Conservation (phyloP, 1,284 basidiomycete species). For the Trametes pubescens region DNA sequence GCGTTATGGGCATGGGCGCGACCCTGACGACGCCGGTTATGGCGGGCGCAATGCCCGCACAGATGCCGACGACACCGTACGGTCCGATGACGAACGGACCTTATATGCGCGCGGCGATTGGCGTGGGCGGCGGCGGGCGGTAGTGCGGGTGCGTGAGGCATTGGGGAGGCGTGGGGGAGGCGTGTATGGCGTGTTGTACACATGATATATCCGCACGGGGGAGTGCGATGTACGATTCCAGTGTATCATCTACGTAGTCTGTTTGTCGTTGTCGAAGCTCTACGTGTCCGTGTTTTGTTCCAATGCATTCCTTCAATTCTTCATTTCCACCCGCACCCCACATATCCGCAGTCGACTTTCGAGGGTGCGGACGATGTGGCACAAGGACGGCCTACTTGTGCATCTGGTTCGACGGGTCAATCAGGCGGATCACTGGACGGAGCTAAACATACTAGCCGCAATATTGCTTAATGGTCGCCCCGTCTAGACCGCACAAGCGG, state of each 20-base stretch:
- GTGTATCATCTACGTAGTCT: constrained; percentile 28
- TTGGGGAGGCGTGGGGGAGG: constrained; percentile 5
- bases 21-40: constrained; percentile 52
- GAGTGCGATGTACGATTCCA: constrained; percentile 28
- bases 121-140: constrained; percentile 65
- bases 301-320: constrained; percentile 12
- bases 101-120: constrained; percentile 69
- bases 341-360: no score
- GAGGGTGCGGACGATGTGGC: neutral
- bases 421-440: constrained; percentile 6
- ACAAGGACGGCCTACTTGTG: neutral
- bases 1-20: constrained; percentile 51
- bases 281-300: constrained; percentile 23
- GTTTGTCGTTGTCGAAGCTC: constrained; percentile 27
- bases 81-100: constrained; percentile 68
- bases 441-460: neutral
- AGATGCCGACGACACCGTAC: constrained; percentile 61
- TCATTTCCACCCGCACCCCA: no score
- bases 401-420: neutral
- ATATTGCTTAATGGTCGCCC: neutral
- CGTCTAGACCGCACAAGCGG: constrained; percentile 1
- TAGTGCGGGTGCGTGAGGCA: constrained; percentile 40
- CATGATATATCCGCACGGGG: constrained; percentile 26
- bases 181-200: constrained; percentile 22
- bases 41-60: constrained; percentile 45